These are phyloP conservation scores for Pseudogymnoascus sp. DNA, from an alignment of 2,329 filamentous ascomycete genomes.

Conservation along the genomic window DNA sequence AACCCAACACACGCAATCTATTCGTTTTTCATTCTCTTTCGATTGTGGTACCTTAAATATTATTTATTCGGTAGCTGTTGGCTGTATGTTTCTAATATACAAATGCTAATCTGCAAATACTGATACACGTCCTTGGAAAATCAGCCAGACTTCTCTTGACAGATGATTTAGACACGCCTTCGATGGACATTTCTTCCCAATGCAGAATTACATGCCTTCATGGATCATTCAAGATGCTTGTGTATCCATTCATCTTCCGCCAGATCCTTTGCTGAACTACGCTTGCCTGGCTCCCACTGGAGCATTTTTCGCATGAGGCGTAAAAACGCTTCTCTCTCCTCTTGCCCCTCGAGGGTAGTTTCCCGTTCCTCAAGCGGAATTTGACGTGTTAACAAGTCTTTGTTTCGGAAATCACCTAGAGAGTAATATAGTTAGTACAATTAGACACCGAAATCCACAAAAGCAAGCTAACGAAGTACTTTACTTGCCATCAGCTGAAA, in stretches of 20 bases:
- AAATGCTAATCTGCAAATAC: no score
- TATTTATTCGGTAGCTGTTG: no score
- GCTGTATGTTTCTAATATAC: no score
- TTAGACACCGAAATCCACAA: not conserved
- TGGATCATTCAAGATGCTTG: not conserved
- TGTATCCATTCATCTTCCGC: conserved; percentile 19
- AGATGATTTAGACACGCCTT: no score
- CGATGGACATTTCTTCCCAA: no score
- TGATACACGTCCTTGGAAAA: no score
- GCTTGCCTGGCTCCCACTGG: conserved; percentile 26
- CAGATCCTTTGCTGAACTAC: conserved; percentile 27
- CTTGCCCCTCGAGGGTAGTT: conserved; percentile 27
- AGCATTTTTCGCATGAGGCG: conserved; percentile 27
- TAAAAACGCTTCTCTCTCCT: conserved; percentile 28
- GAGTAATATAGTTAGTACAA: not conserved
- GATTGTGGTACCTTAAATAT: no score
- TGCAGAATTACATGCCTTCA: not conserved
- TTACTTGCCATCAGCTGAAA: not conserved
- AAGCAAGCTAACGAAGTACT: not conserved
- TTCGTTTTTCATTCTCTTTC: no score
- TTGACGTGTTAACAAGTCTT: conserved; percentile 16
- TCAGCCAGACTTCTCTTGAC: no score
- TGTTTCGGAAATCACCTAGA: not conserved
- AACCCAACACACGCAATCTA: no score
- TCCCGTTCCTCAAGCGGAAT: conserved; percentile 33